Evolutionary conservation across 148 eudicot genomes (phyloP).

Genomic region (Agrostemma githago): DNA sequence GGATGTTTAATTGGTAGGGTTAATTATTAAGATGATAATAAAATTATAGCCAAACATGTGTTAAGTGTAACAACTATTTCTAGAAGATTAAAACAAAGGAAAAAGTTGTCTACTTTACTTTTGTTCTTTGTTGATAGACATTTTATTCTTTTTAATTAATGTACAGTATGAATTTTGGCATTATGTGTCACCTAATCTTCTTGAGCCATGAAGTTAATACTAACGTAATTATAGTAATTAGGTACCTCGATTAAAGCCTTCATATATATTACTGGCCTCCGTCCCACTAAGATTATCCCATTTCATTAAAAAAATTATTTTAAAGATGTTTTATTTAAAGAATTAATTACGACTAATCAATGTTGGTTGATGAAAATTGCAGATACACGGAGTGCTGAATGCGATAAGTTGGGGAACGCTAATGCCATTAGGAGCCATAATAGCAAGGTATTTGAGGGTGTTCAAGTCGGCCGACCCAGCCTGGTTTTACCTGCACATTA

Average conservation of each 20-base stretch:
- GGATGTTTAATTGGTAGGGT: slow-evolving; percentile 1
- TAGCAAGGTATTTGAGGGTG: slow-evolving; percentile 49
- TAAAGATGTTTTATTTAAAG: too few relatives aligned
- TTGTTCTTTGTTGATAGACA: not conserved
- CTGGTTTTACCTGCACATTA: slow-evolving; percentile 39
- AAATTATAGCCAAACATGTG: not conserved
- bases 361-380: slow-evolving; percentile 6
- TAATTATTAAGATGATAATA: not conserved
- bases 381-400: slow-evolving; percentile 57
- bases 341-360: not conserved
- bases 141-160: not conserved
- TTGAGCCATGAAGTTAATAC: not conserved
- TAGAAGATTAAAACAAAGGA: not conserved
- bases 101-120: slow-evolving; percentile 6
- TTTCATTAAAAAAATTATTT: too few relatives aligned
- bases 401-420: slow-evolving; percentile 57
- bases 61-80: slow-evolving; percentile 10
- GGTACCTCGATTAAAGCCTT: too few relatives aligned
- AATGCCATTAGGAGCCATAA: slow-evolving; percentile 55
- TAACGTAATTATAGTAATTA: not conserved
- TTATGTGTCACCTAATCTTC: slow-evolving; percentile 2
- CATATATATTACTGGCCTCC: too few relatives aligned
- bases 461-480: slow-evolving; percentile 25
- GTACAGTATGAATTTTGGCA: not conserved
- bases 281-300: too few relatives aligned